Conservation (phyloP, 2,329 filamentous ascomycete species). For the Colletotrichum sansevieriae region DNA sequence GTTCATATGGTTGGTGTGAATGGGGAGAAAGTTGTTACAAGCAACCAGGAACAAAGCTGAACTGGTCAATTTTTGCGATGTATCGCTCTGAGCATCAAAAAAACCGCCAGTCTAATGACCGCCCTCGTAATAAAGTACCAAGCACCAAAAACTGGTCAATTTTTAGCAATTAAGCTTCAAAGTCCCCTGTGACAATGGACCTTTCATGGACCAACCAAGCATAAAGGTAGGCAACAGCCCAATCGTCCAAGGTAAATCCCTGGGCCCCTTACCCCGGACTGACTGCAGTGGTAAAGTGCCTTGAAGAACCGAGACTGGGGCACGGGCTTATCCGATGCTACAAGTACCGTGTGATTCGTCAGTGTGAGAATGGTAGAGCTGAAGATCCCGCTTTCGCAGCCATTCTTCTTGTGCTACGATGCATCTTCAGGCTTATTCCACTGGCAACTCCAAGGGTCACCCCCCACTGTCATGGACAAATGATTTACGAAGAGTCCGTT, state of each 20-base stretch:
- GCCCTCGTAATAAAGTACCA: no score
- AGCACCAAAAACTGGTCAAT: background rate
- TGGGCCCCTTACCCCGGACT: background rate
- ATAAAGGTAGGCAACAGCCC: background rate
- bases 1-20: constrained; percentile 15
- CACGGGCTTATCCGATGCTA: no score
- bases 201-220: constrained; percentile 8
- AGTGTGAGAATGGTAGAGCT: background rate
- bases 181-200: background rate
- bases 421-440: constrained; percentile 25
- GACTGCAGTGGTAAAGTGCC: background rate
- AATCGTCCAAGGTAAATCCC: constrained; percentile 3
- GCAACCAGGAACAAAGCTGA: constrained; percentile 3
- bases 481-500: background rate
- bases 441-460: constrained; percentile 13
- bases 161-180: constrained; percentile 19
- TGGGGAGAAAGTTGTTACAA: background rate
- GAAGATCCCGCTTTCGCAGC: background rate
- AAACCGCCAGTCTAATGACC: no score
- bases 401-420: background rate
- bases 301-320: no score
- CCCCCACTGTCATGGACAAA: background rate
- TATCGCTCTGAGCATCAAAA: no score
- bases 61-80: background rate
- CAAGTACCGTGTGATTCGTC: constrained; percentile 25